Percentiles rank a stretch among this genome's conserved stretches.
These are phyloP conservation scores for Margaritispora aquatica DNA, from an alignment of 495 filamentous ascomycete genomes.

Conservation along the genomic window DNA sequence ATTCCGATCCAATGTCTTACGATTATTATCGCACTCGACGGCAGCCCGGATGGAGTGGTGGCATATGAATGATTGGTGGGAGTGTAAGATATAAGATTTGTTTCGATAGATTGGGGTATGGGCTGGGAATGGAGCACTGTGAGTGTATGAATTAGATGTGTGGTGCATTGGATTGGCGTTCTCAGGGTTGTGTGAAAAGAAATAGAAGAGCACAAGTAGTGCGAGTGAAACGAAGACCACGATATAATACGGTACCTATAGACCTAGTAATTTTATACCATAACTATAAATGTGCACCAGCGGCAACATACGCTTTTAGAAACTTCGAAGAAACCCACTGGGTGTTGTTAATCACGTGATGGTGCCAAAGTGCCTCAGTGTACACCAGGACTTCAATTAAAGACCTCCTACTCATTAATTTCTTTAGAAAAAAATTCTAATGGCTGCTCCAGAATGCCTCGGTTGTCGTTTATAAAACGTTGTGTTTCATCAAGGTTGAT, in stretches of 20 bases:
- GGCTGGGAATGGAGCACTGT: not conserved
- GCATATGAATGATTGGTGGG: not conserved
- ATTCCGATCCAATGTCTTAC: slow-evolving; percentile 20
- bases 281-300: not conserved
- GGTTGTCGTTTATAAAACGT: not conserved
- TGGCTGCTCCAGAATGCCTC: not conserved
- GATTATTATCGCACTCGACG: slow-evolving; percentile 22
- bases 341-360: too few species aligned
- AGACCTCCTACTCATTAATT: too few species aligned
- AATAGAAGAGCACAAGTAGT: not conserved
- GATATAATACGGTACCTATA: not conserved
- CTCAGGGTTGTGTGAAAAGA: not conserved
- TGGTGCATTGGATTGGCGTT: slow-evolving; percentile 12
- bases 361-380: too few species aligned
- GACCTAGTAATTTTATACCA: not conserved
- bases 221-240: not conserved
- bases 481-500: not conserved
- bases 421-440: too few species aligned
- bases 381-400: too few species aligned
- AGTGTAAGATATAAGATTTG: not conserved
- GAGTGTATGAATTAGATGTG: not conserved
- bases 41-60: not conserved
- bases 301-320: too few species aligned
- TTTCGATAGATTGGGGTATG: not conserved
- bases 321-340: too few species aligned